A percentile compares a stretch with the other conserved stretches of the same genome.
These are phyloP conservation scores for Protomyces inundatus DNA, from an alignment of 1,139 yeast genomes.

Conservation along the genomic window DNA sequence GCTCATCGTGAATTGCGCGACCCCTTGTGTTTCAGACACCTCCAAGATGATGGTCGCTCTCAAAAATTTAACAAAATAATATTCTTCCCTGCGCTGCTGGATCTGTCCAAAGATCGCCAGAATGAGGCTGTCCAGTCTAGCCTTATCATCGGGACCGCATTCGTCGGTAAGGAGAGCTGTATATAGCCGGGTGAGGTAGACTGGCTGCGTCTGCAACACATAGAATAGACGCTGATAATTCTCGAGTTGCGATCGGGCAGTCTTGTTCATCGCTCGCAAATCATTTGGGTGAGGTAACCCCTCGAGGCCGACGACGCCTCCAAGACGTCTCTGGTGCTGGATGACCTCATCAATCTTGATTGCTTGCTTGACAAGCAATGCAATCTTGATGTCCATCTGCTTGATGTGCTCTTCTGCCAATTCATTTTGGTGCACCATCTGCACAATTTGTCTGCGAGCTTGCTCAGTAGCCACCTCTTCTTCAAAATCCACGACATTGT, in stretches of 20 bases:
- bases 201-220: slow-evolving; percentile 77
- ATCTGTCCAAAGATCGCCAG: slow-evolving; percentile 47
- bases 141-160: slow-evolving; percentile 33
- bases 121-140: slow-evolving; percentile 47
- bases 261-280: slow-evolving; percentile 41
- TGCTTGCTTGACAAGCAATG: slow-evolving; percentile 69
- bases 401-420: slow-evolving; percentile 67
- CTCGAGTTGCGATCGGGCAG: slow-evolving; percentile 47
- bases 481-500: slow-evolving; percentile 65
- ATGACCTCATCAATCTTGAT: slow-evolving; percentile 71
- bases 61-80: slow-evolving; percentile 59
- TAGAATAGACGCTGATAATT: slow-evolving; percentile 74
- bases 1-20: slow-evolving; percentile 37
- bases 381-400: slow-evolving; percentile 75
- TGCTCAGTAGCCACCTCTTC: slow-evolving; percentile 69
- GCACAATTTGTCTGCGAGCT: slow-evolving; percentile 60
- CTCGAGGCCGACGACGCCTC: slow-evolving; percentile 16
- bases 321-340: slow-evolving; percentile 45
- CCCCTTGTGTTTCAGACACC: slow-evolving; percentile 36
- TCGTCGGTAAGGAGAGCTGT: slow-evolving; percentile 33
- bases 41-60: slow-evolving; percentile 50
- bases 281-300: slow-evolving; percentile 38
- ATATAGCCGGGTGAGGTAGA: slow-evolving; percentile 60
- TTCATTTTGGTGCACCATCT: slow-evolving; percentile 60
- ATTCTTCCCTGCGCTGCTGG: slow-evolving; percentile 62